Conservation (phyloP, 2,329 filamentous ascomycete species). For the Myriangium duriaei region DNA sequence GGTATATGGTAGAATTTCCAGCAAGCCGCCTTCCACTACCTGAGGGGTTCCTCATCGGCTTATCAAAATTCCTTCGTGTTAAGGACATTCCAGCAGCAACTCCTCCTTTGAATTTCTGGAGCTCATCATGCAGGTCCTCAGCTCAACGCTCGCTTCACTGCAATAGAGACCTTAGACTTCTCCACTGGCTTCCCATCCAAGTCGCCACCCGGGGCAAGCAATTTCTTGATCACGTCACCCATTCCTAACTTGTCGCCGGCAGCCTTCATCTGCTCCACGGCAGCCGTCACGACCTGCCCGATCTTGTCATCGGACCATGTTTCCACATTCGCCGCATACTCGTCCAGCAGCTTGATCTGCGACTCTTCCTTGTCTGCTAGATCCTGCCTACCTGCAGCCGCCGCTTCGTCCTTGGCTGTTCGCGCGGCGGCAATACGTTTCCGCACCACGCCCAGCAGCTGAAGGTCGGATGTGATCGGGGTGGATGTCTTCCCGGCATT, state of each 20-base stretch:
- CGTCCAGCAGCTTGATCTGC: slow-evolving; percentile 52
- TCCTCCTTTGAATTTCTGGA: no score
- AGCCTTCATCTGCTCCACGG: slow-evolving; percentile 38
- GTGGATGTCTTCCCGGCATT: slow-evolving; percentile 62
- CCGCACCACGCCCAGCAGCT: slow-evolving; percentile 55
- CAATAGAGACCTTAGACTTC: slow-evolving; percentile 45
- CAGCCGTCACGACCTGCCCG: slow-evolving; percentile 37
- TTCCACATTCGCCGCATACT: slow-evolving; percentile 50
- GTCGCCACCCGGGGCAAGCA: slow-evolving; percentile 38
- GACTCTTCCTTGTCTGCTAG: slow-evolving; percentile 56
- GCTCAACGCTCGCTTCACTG: slow-evolving; percentile 40
- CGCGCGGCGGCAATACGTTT: slow-evolving; percentile 47
- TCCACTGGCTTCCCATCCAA: slow-evolving; percentile 54
- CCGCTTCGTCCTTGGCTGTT: slow-evolving; percentile 52
- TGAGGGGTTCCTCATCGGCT: no score
- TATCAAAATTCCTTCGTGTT: no score
- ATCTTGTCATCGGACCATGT: slow-evolving; percentile 48
- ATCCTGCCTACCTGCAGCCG: slow-evolving; percentile 51
- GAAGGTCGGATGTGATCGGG: slow-evolving; percentile 58
- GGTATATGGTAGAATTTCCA: no score
- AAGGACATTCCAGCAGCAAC: no score
- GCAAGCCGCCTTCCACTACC: no score
- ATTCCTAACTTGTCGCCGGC: slow-evolving; percentile 38
- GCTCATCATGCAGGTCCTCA: no score
- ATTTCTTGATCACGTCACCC: slow-evolving; percentile 51